These are phyloP conservation scores for Adansonia digitata DNA, from an alignment of 345 rosid species.

Conservation along the genomic window DNA sequence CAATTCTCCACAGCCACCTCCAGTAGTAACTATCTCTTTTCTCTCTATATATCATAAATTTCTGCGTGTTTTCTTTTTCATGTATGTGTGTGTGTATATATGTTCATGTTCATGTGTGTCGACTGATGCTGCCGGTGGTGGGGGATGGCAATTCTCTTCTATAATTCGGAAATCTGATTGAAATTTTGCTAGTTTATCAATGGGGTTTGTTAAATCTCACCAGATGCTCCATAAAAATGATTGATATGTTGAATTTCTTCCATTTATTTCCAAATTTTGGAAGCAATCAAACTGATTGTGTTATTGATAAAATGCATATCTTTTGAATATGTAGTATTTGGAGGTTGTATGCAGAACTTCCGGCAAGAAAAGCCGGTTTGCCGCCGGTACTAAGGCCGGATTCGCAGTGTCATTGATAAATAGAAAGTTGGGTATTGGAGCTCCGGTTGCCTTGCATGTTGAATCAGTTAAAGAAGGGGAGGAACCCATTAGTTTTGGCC, in stretches of 20 bases:
- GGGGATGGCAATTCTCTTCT: background rate
- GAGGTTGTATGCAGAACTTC: slow-evolving; percentile 57
- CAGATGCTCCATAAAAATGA: background rate
- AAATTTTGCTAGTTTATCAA: background rate
- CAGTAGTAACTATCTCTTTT: slow-evolving; percentile 18
- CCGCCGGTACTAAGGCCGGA: slow-evolving; percentile 65
- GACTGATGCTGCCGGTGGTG: background rate
- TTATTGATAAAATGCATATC: too few species aligned
- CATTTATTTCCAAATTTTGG: too few species aligned
- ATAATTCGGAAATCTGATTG: background rate
- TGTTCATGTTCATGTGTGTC: background rate
- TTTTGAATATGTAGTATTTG: slow-evolving; percentile 41
- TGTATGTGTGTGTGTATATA: background rate
- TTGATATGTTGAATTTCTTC: background rate
- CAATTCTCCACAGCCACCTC: slow-evolving; percentile 18
- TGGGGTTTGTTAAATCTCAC: background rate
- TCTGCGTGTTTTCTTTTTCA: background rate
- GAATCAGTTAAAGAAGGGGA: slow-evolving; percentile 69
- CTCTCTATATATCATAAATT: background rate
- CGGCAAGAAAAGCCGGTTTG: slow-evolving; percentile 54
- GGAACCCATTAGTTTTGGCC: slow-evolving; percentile 74
- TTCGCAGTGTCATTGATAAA: slow-evolving; percentile 78
- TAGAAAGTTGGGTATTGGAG: slow-evolving; percentile 44
- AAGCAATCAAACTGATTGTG: background rate
- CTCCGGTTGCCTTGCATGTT: slow-evolving; percentile 39